Percentiles rank a stretch among this genome's conserved stretches.
Evolutionary conservation across 352 stramenopile species (phyloP).

Genomic region (Pythium aquatile): DNA sequence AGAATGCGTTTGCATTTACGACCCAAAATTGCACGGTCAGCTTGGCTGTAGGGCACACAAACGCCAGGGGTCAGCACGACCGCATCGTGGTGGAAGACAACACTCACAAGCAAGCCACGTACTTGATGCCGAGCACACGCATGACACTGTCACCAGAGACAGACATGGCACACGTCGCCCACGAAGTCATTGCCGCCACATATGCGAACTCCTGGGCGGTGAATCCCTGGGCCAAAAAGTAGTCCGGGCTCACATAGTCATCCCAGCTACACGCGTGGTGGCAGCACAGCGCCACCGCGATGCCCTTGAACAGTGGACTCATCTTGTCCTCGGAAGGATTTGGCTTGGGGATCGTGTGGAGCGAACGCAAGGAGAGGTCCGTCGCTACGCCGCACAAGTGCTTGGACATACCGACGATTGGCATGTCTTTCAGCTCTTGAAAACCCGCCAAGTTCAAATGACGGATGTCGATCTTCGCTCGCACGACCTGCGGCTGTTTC

Average conservation of each 20-base stretch:
- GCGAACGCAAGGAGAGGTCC: slow-evolving; percentile 70
- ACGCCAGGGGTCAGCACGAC: background rate
- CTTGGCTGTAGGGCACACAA: slow-evolving; percentile 37
- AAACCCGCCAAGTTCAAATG: slow-evolving; percentile 78
- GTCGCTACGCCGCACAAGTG: slow-evolving; percentile 83
- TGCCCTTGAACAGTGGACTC: slow-evolving; percentile 48
- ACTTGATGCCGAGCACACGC: slow-evolving; percentile 72
- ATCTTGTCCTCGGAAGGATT: slow-evolving; percentile 1
- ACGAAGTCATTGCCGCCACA: slow-evolving; percentile 71
- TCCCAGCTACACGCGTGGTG: slow-evolving; percentile 74
- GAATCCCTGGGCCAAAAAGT: slow-evolving; percentile 59
- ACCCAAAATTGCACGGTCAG: slow-evolving; percentile 56
- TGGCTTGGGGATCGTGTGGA: slow-evolving; percentile 47
- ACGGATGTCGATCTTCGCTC: slow-evolving; percentile 84
- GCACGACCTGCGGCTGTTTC: slow-evolving; percentile 38
- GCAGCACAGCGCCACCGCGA: slow-evolving; percentile 77
- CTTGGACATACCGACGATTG: slow-evolving; percentile 83
- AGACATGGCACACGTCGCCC: slow-evolving; percentile 75
- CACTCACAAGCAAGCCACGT: slow-evolving; percentile 1
- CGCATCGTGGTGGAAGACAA: background rate
- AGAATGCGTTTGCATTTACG: slow-evolving; percentile 79
- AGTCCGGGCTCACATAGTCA: slow-evolving; percentile 71
- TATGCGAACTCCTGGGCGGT: slow-evolving; percentile 55
- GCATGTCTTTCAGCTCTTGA: slow-evolving; percentile 41
- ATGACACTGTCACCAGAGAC: slow-evolving; percentile 63